Evolutionary conservation across 192 early-diverging fungal genomes (phyloP).

Genomic region (Piromyces finnis): DNA sequence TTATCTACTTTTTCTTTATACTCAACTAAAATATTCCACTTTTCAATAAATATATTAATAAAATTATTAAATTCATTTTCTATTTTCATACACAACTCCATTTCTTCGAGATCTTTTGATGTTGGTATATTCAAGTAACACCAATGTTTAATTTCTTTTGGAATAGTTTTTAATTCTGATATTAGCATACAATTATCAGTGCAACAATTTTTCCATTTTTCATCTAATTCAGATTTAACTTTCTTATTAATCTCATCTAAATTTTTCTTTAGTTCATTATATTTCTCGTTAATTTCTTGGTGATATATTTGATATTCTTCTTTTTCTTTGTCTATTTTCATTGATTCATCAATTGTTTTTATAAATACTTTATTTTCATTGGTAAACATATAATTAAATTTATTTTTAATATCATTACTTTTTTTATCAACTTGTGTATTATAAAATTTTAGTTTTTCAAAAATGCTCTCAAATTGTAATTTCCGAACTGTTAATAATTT

Average conservation of each 20-base stretch:
- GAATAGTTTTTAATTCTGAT: not conserved
- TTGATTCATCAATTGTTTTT: not conserved
- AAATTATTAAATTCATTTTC: not conserved
- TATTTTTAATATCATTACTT: not conserved
- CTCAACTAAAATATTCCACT: not conserved
- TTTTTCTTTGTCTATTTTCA: not conserved
- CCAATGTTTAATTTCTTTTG: not conserved
- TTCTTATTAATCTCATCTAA: not conserved
- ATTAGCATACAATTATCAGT: not conserved
- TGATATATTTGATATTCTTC: not conserved
- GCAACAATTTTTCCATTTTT: not conserved
- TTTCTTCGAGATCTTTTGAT: not conserved
- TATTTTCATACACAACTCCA: not conserved
- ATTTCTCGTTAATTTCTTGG: not conserved
- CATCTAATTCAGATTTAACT: not conserved
- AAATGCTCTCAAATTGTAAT: not conserved
- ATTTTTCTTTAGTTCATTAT: not conserved
- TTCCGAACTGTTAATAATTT: not conserved
- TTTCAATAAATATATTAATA: not conserved
- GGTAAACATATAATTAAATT: not conserved
- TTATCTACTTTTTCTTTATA: not conserved
- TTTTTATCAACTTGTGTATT: not conserved
- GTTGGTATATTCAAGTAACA: not conserved
- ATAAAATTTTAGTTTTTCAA: not conserved
- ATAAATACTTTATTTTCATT: not conserved